Conservation (phyloP, 768 basidiomycete genomes). For the Lentinula guzmanii region DNA sequence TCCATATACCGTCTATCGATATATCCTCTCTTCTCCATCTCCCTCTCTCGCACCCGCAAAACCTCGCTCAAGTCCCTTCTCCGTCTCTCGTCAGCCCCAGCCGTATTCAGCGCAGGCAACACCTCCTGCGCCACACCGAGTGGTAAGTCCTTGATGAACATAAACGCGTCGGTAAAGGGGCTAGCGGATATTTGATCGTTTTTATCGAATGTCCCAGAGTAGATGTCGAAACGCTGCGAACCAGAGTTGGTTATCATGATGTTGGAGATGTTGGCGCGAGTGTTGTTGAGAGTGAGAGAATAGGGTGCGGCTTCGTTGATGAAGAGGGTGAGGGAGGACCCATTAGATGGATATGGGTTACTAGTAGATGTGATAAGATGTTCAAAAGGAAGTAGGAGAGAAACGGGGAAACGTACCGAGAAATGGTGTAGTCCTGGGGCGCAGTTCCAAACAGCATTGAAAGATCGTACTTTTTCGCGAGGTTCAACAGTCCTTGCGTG, state of each 20-base stretch:
- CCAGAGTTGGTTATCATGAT: slow-evolving; percentile 64
- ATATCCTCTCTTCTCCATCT: slow-evolving; percentile 40
- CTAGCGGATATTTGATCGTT: slow-evolving; percentile 76
- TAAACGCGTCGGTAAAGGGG: slow-evolving; percentile 62
- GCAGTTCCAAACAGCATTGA: slow-evolving; percentile 60
- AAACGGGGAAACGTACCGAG: slow-evolving; percentile 29
- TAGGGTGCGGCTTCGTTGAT: slow-evolving; percentile 47
- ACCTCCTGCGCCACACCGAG: slow-evolving; percentile 46
- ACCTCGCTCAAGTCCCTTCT: slow-evolving; percentile 19
- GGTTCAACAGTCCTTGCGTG: slow-evolving; percentile 44
- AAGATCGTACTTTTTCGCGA: slow-evolving; percentile 59
- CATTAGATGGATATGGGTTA: slow-evolving; percentile 54
- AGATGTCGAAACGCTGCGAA: slow-evolving; percentile 61
- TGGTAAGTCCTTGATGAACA: slow-evolving; percentile 53
- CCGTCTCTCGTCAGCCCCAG: slow-evolving; percentile 32
- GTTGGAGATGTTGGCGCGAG: slow-evolving; percentile 51
- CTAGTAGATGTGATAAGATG: slow-evolving; percentile 23
- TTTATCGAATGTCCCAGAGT: slow-evolving; percentile 65
- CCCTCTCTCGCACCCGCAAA: slow-evolving; percentile 27
- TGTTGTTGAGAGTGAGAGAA: slow-evolving; percentile 57
- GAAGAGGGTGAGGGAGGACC: slow-evolving; percentile 56
- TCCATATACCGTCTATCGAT: slow-evolving; percentile 43
- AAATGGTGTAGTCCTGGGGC: slow-evolving; percentile 69
- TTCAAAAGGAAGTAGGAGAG: background rate
- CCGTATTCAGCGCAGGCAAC: slow-evolving; percentile 45